phyloP scores from a whole-genome alignment of 1,284 basidiomycete species.

The Irpex sp. region DNA sequence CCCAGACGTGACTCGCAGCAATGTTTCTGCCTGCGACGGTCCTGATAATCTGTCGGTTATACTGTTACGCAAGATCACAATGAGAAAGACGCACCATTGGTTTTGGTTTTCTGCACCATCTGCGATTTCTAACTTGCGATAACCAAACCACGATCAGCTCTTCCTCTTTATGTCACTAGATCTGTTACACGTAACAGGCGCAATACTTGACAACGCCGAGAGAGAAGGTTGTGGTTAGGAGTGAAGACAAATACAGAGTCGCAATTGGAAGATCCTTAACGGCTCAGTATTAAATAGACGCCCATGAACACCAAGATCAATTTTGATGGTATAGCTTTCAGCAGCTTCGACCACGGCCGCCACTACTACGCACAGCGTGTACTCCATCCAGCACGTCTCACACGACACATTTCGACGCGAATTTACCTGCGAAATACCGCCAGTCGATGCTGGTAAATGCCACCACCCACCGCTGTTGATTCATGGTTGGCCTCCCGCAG shows the following conservation, averaged over 20 bases:
- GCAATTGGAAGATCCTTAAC: background rate
- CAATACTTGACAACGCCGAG: background rate
- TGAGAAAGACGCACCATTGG: constrained; percentile 33
- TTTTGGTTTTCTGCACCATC: constrained; percentile 49
- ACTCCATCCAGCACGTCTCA: constrained; percentile 3
- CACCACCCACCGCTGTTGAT: constrained; percentile 65
- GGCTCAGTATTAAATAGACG: background rate
- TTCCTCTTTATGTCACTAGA: background rate
- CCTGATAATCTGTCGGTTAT: constrained; percentile 35
- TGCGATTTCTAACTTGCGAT: background rate
- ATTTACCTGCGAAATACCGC: background rate
- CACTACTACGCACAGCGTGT: constrained; percentile 1
- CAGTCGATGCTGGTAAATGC: constrained; percentile 44
- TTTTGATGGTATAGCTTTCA: background rate
- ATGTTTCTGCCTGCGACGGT: constrained; percentile 85
- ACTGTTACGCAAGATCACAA: background rate
- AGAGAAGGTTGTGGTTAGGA: background rate
- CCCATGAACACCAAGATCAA: background rate
- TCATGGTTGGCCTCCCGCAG: constrained; percentile 76
- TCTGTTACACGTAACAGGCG: background rate
- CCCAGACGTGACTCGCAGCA: constrained; percentile 90
- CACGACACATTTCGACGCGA: background rate
- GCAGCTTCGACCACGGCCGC: background rate
- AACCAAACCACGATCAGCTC: background rate
- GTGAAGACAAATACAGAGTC: background rate